phyloP scores from a whole-genome alignment of 306 rosid genomes.

The Hylodesmum podocarpum region DNA sequence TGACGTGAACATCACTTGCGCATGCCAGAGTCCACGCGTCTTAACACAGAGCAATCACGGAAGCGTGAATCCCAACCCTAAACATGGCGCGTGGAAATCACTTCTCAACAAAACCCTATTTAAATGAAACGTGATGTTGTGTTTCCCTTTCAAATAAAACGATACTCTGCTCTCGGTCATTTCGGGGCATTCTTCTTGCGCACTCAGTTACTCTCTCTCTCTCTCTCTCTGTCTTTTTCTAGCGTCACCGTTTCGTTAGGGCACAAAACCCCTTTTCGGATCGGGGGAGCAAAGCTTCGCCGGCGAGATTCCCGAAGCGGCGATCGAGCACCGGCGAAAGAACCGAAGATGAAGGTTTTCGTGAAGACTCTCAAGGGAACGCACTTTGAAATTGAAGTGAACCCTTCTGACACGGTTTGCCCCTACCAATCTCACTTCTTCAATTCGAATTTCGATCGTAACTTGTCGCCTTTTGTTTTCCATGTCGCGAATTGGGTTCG shows the following conservation, averaged over 20 bases:
- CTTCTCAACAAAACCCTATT: background rate
- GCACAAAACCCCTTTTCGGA: slow-evolving; percentile 31
- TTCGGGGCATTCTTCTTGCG: background rate
- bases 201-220: slow-evolving; percentile 11
- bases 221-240: background rate
- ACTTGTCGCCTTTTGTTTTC: background rate
- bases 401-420: slow-evolving; percentile 59
- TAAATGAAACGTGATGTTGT: background rate
- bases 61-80: background rate
- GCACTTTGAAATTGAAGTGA: slow-evolving; percentile 78
- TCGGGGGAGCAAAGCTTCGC: slow-evolving; percentile 25
- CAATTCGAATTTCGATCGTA: background rate
- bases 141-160: background rate
- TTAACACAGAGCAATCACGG: background rate
- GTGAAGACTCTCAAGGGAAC: slow-evolving; percentile 81
- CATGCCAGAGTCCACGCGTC: background rate
- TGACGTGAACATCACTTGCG: background rate
- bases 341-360: slow-evolving; percentile 67
- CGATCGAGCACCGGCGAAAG: slow-evolving; percentile 23
- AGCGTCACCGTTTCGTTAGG: slow-evolving; percentile 3
- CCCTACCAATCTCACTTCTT: background rate
- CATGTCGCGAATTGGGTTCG: background rate
- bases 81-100: background rate
- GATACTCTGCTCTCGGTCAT: background rate
- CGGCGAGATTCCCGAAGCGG: slow-evolving; percentile 24